Evolutionary conservation across 2,329 filamentous ascomycete genomes (phyloP), one percentile per base, ranked within the genome.

Genomic region (Alternaria sp.): DNA sequence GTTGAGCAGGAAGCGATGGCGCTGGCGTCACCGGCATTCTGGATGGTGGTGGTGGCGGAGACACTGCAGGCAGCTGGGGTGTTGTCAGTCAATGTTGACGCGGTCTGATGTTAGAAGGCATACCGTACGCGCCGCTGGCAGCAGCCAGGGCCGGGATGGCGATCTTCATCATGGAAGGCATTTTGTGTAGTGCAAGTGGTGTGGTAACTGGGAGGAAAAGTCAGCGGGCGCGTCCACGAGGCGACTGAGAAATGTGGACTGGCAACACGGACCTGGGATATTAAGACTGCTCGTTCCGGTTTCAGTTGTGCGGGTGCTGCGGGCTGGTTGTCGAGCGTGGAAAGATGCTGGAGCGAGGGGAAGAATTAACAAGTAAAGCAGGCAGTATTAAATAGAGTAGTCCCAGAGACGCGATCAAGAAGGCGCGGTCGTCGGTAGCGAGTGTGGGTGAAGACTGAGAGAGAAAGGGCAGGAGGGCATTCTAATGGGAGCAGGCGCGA

Each of bases 1-100:
- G 87, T 91, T n/a, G 82, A 78, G 87, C 94, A 97, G 67, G 77
- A 74, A 57, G 86, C 79, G 64, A 95, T 82, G 52, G 78, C 79
- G 17, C 84, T 85, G 61, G 87, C 89, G 76, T 92, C 86, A 71
- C 88, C 87, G 58, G 79, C 82, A 83, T 79, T 84, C 79, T 86
- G 85, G 83, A 93, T 85, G 70, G 87, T 89, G 63, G 79, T 83
- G 81, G 81, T 86, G 69, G 79, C 83, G 73, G 80, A 74, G 61
- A 64, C 71, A 64, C 77, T 81, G 78, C 83, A 85, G 57, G 76
- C 70, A 61, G 74, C 78, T 74, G 70, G 65, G 25, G 17, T 15
- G 6, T 51, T 8, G 62, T 76, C 62, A 78, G 71, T 61, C 65
- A 26, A 32, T 6, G n/a, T 54, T 36, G 45, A 7, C 6, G 26